A percentile compares a stretch with the other conserved stretches of the same genome.
phyloP scores from a whole-genome alignment of 2,329 filamentous ascomycete genomes.

The Diplodia scrobiculata region DNA sequence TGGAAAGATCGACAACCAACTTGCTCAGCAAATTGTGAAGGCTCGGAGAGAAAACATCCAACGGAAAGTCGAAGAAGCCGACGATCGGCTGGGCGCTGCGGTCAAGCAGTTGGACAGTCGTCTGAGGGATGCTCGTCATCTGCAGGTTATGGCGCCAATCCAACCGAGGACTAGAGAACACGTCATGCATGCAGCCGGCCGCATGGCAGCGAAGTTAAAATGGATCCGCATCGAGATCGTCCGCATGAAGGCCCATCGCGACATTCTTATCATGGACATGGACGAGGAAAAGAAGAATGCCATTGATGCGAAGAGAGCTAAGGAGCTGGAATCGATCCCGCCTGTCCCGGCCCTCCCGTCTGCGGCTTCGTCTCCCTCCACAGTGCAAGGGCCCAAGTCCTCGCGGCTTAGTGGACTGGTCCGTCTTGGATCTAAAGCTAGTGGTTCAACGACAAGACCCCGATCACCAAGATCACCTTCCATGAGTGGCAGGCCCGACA shows the following conservation, averaged over 20 bases:
- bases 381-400: conserved; percentile 15
- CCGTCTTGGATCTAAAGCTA: conserved; percentile 43
- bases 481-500: conserved; percentile 35
- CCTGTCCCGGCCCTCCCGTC: conserved; percentile 1
- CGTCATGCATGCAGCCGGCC: conserved; percentile 79
- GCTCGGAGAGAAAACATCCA: conserved; percentile 81
- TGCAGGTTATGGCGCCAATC: conserved; percentile 85
- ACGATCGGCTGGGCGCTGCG: conserved; percentile 71
- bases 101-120: conserved; percentile 81
- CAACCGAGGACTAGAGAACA: conserved; percentile 87
- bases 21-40: conserved; percentile 81
- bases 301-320: conserved; percentile 37
- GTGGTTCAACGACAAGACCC: conserved; percentile 34
- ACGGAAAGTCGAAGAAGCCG: conserved; percentile 78
- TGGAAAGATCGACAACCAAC: conserved; percentile 74
- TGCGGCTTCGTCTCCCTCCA: conserved; percentile 21
- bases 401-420: conserved; percentile 42
- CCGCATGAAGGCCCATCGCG: conserved; percentile 85
- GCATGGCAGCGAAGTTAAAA: conserved; percentile 83
- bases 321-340: conserved; percentile 13
- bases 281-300: conserved; percentile 68
- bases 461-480: conserved; percentile 40
- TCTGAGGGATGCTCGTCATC: conserved; percentile 83
- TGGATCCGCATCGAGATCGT: conserved; percentile 95
- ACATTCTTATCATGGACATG: conserved; percentile 81